Evolutionary conservation across 306 rosid genomes (phyloP).

Genomic region (Castanea crenata): DNA sequence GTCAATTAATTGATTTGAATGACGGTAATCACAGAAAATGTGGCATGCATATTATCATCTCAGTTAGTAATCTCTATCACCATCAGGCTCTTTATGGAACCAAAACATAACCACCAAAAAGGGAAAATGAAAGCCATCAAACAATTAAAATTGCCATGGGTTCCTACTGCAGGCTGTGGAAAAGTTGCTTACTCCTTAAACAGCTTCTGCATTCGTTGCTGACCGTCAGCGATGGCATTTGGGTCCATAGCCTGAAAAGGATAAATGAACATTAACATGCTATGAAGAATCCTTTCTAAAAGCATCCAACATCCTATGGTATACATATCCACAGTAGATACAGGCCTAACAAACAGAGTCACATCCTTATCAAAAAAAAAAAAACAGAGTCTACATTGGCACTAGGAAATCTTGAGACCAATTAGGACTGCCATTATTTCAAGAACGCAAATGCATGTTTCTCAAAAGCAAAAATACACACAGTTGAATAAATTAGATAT

Average conservation of each 20-base stretch:
- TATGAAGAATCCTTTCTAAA: background rate
- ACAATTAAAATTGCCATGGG: background rate
- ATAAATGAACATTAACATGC: background rate
- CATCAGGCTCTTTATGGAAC: background rate
- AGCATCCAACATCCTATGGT: background rate
- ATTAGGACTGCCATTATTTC: background rate
- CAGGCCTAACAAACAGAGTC: background rate
- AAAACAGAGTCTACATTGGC: background rate
- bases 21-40: constrained; percentile 15
- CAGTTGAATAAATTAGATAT: background rate
- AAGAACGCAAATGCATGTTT: background rate
- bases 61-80: constrained; percentile 3
- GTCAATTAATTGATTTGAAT: background rate
- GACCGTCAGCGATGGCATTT: constrained; percentile 42
- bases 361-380: too few species aligned
- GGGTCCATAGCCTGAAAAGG: constrained; percentile 41
- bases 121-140: background rate
- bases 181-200: constrained; percentile 45
- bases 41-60: constrained; percentile 7
- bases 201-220: constrained; percentile 28
- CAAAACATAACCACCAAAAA: background rate
- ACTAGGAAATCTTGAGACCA: background rate
- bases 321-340: background rate
- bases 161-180: background rate
- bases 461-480: background rate